A percentile compares a stretch with the other conserved stretches of the same genome.
Conservation (phyloP, 75 land plant genomes). For the Adiantum capillusveneris region DNA sequence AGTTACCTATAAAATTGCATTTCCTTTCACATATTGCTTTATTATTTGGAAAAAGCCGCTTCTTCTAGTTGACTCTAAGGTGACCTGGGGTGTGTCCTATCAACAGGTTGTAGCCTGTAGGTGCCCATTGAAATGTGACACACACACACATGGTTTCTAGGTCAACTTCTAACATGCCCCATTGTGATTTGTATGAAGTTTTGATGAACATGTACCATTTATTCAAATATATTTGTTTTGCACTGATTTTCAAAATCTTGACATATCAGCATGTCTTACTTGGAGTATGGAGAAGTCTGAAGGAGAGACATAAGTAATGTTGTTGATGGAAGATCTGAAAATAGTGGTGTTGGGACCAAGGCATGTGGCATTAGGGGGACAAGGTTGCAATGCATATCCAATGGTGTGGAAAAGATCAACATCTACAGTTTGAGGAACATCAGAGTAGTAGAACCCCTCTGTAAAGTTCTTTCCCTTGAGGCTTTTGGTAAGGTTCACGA, state of each 20-base stretch:
- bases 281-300: slow-evolving; percentile 11
- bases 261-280: slow-evolving; percentile 3
- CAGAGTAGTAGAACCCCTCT: slow-evolving; percentile 22
- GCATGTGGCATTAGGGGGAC: slow-evolving; percentile 11
- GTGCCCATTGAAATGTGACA: no score
- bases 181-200: no score
- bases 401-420: slow-evolving; percentile 31
- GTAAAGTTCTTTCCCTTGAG: slow-evolving; percentile 30
- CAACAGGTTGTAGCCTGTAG: no score
- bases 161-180: no score
- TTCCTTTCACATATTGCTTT: no score
- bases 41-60: no score
- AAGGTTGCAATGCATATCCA: slow-evolving; percentile 44
- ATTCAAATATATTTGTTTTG: not conserved
- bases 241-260: not conserved
- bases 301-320: slow-evolving; percentile 31
- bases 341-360: slow-evolving; percentile 5
- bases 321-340: slow-evolving; percentile 26
- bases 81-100: no score
- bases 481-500: slow-evolving; percentile 7
- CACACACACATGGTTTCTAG: no score
- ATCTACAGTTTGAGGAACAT: slow-evolving; percentile 43
- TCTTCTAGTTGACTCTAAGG: no score
- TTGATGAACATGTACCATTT: not conserved
- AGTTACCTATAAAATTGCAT: no score